Evolutionary conservation across 2,329 filamentous ascomycete genomes (phyloP).

Genomic region (Pseudohalonectria lignicola): DNA sequence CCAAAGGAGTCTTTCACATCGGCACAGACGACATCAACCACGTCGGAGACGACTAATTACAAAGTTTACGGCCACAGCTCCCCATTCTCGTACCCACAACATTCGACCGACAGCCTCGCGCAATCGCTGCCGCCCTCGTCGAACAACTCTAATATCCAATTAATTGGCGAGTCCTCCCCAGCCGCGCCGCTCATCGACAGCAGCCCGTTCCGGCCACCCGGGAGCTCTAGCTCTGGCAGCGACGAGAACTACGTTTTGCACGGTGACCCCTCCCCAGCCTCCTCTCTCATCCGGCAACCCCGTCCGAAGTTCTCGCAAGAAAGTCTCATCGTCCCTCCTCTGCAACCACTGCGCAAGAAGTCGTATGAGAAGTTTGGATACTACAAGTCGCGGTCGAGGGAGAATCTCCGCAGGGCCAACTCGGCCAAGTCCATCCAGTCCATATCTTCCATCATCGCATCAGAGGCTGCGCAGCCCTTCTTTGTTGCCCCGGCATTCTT

Average conservation of each 20-base stretch:
- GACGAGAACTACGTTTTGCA: constrained; percentile 44
- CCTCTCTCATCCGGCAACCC: constrained; percentile 19
- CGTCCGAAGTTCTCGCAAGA: constrained; percentile 46
- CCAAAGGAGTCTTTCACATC: constrained; percentile 27
- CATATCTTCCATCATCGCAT: constrained; percentile 40
- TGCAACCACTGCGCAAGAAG: constrained; percentile 33
- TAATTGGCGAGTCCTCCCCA: constrained; percentile 40
- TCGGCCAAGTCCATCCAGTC: constrained; percentile 32
- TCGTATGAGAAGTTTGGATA: constrained; percentile 38
- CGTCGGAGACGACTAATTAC: constrained; percentile 42
- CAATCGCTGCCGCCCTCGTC: constrained; percentile 30
- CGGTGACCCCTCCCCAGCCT: constrained; percentile 27
- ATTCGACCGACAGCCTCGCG: constrained; percentile 28
- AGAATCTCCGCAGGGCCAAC: constrained; percentile 33
- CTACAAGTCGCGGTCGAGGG: constrained; percentile 37
- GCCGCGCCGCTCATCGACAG: constrained; percentile 26
- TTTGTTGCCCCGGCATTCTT: constrained; percentile 27
- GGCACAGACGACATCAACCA: constrained; percentile 28
- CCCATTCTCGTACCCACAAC: constrained; percentile 22
- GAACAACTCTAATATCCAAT: constrained; percentile 37
- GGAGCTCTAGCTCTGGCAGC: constrained; percentile 24
- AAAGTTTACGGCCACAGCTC: constrained; percentile 39
- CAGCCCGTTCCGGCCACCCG: constrained; percentile 16
- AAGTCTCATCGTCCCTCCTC: constrained; percentile 45
- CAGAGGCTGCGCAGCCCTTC: constrained; percentile 30